Evolutionary conservation across 2,329 filamentous ascomycete species (phyloP), one percentile per base, ranked within the genome.

Genomic region (Colletotrichum cuscutae): DNA sequence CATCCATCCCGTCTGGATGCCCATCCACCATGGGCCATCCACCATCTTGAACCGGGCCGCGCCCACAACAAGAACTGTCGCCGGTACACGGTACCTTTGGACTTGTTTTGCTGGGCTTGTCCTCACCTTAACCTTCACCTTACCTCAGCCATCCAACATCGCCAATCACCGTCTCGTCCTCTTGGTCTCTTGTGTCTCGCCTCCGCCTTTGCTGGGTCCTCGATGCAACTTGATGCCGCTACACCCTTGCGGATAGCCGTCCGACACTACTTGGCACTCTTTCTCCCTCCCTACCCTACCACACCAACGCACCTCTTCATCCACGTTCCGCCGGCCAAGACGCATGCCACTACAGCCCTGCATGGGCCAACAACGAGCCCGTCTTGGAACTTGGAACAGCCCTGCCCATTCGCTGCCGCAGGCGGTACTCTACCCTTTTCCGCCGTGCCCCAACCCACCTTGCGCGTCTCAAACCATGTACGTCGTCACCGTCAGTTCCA

Each of bases 401-500:
- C 71, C 70, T 70, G 71, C 66, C 66, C 66, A 70, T 64, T 72
- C 70, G 70, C 70, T 70, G 66, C 60, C 56, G 66, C 53, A 72
- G 70, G 54, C 70, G 70, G 70, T 72, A 69, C 70, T 64, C 63
- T 72, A 66, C 60, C 65, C 46, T 56, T 72, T 72, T 72, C 70
- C 70, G 59, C 70, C 66, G 32, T 72, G 58, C 53, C 65, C 37
- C 70, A 72, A 60, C 65, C 70, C 70, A 72, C 70, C 70, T 69
- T 64, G 71, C 67, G 71, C 71, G 71, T 73, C 71, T 73, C 71
- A 71, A 73, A 70, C 71, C 71, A 73, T 73, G 71, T 60, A 65
- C 66, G 67, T 73, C 67, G 71, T 65, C 66, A 71, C 71, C 71
- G 67, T 73, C 66, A 71, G 71, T 70, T 70, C 71, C 71, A 73